Conservation (phyloP, 2,329 filamentous ascomycete species). For the Hypoxylon sp. region DNA sequence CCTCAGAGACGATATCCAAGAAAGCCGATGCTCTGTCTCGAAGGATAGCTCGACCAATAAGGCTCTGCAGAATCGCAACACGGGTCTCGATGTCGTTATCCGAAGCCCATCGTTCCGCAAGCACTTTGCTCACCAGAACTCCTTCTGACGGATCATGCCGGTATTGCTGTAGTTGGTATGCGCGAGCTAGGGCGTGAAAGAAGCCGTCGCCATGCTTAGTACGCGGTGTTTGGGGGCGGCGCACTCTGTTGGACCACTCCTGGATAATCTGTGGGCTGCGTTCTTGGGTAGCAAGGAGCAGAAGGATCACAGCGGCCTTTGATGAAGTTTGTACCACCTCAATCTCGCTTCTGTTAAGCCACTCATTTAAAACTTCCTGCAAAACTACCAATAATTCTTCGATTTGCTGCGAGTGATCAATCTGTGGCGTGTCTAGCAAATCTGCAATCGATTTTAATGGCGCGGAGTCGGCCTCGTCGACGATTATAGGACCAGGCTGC, state of each 20-base stretch:
- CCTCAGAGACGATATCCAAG: constrained; percentile 65
- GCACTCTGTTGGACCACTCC: constrained; percentile 64
- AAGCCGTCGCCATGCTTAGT: constrained; percentile 64
- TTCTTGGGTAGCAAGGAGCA: constrained; percentile 60
- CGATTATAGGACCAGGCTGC: constrained; percentile 49
- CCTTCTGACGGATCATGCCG: constrained; percentile 47
- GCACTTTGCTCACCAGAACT: constrained; percentile 58
- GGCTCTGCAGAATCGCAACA: constrained; percentile 69
- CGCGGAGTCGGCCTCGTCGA: constrained; percentile 38
- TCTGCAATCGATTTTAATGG: constrained; percentile 24
- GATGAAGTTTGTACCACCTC: constrained; percentile 67
- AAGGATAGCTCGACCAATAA: constrained; percentile 65
- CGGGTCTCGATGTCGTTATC: constrained; percentile 67
- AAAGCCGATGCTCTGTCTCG: constrained; percentile 60
- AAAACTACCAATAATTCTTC: constrained; percentile 49
- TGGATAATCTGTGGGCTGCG: constrained; percentile 60
- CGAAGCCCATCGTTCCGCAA: constrained; percentile 68
- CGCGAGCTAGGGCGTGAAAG: constrained; percentile 68
- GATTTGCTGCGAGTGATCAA: constrained; percentile 35
- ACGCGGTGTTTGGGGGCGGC: constrained; percentile 53
- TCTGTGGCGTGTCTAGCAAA: constrained; percentile 40
- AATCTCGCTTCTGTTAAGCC: constrained; percentile 66
- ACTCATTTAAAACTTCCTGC: constrained; percentile 58
- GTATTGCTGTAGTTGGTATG: constrained; percentile 60
- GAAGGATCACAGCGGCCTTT: constrained; percentile 65